These are phyloP conservation scores for Scenedesmus sp. DNA, from an alignment of 163 green algal genomes.

Conservation along the genomic window DNA sequence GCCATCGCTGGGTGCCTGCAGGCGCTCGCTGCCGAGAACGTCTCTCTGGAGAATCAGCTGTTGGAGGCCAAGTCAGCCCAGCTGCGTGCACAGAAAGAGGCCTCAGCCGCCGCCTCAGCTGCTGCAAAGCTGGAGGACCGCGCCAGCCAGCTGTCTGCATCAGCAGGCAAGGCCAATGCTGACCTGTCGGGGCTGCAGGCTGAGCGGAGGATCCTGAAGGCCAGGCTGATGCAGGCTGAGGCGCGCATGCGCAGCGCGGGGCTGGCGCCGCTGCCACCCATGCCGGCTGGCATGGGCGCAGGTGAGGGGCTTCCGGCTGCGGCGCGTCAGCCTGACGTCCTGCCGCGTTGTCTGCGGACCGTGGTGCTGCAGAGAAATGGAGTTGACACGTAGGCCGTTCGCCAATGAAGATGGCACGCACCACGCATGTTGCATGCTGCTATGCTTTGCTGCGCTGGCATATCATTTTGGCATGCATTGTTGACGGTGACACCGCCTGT, in stretches of 20 bases:
- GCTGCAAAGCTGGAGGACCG: conserved; percentile 45
- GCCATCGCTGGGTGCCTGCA: conserved; percentile 49
- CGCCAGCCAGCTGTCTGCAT: neutral
- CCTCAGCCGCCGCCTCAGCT: neutral
- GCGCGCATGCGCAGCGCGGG: conserved; percentile 31
- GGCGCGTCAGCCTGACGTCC: neutral
- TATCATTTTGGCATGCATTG: neutral
- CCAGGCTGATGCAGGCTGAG: conserved; percentile 52
- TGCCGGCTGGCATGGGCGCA: conserved; percentile 21
- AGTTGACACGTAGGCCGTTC: too few species aligned
- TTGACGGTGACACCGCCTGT: neutral
- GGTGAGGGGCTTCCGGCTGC: neutral
- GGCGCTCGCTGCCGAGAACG: conserved; percentile 81
- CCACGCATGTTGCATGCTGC: neutral
- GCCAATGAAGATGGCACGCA: too few species aligned
- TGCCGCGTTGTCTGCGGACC: too few species aligned
- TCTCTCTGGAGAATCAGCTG: conserved; percentile 81
- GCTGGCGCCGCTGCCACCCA: conserved; percentile 18
- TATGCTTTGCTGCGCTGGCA: neutral
- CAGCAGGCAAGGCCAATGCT: neutral
- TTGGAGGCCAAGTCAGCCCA: conserved; percentile 57
- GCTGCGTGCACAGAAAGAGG: conserved; percentile 39
- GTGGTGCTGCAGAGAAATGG: too few species aligned
- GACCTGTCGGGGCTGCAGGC: conserved; percentile 46
- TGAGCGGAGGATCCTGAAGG: conserved; percentile 49